phyloP scores from a whole-genome alignment of 148 eudicot species.

The Cornus florida region DNA sequence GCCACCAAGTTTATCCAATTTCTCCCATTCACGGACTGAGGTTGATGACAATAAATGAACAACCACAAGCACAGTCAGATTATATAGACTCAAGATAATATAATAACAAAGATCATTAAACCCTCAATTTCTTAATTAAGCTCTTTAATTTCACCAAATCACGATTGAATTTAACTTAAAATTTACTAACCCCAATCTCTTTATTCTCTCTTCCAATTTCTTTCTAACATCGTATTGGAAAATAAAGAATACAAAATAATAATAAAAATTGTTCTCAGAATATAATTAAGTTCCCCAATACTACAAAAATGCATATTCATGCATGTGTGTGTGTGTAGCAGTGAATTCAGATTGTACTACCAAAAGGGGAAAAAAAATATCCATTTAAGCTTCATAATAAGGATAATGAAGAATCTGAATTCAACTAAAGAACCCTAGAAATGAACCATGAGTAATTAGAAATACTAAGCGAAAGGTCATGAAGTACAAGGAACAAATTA shows the following conservation, averaged over 20 bases:
- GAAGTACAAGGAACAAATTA: neutral
- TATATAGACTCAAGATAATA: neutral
- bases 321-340: neutral
- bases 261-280: too few relatives aligned
- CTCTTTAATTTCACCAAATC: neutral
- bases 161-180: neutral
- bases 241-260: too few relatives aligned
- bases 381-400: neutral
- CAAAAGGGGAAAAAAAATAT: too few relatives aligned
- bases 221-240: neutral
- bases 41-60: conserved; percentile 32
- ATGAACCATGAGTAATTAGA: neutral
- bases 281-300: neutral
- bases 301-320: neutral
- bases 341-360: neutral
- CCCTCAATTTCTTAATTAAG: neutral
- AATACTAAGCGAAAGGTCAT: neutral
- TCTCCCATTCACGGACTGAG: conserved; percentile 18
- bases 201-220: neutral
- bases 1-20: conserved; percentile 8
- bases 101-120: neutral
- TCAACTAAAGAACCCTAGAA: neutral
- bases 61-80: conserved; percentile 4
- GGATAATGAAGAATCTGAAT: neutral
- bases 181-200: neutral